Conservation (phyloP, 306 rosid genomes). For the Vigna reflexopilosa region DNA sequence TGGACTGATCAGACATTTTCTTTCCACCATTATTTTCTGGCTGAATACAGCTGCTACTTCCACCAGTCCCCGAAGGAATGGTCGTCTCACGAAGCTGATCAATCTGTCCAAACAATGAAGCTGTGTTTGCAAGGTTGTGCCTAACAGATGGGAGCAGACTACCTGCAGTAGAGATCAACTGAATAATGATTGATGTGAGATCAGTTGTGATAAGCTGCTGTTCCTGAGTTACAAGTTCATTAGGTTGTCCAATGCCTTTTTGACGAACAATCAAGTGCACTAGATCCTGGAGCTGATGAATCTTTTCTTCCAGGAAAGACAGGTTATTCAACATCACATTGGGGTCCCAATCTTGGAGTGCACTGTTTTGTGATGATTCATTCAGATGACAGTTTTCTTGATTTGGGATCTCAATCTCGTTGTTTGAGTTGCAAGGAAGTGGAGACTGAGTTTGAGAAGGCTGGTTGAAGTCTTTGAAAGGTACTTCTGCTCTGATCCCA, state of each 20-base stretch:
- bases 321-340: slow-evolving; percentile 65
- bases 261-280: slow-evolving; percentile 69
- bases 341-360: slow-evolving; percentile 76
- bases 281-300: slow-evolving; percentile 78
- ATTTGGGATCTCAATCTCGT: slow-evolving; percentile 43
- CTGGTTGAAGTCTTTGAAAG: slow-evolving; percentile 59
- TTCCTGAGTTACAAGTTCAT: slow-evolving; percentile 68
- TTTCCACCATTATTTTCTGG: slow-evolving; percentile 45
- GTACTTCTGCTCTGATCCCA: slow-evolving; percentile 50
- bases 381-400: slow-evolving; percentile 50
- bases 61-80: slow-evolving; percentile 51
- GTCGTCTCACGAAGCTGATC: slow-evolving; percentile 50
- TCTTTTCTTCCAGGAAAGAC: slow-evolving; percentile 71
- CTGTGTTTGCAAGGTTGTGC: slow-evolving; percentile 46
- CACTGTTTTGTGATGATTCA: slow-evolving; percentile 45
- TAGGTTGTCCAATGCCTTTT: slow-evolving; percentile 56
- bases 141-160: slow-evolving; percentile 76
- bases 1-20: slow-evolving; percentile 55
- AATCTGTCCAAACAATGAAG: slow-evolving; percentile 55
- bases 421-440: slow-evolving; percentile 42
- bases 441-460: slow-evolving; percentile 47
- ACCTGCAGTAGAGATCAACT: slow-evolving; percentile 85
- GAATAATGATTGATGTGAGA: slow-evolving; percentile 81
- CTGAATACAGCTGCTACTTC: slow-evolving; percentile 36
- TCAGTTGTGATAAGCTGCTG: slow-evolving; percentile 80